Conservation (phyloP, 192 early-diverging fungal species). For the Coemansia sp. region DNA sequence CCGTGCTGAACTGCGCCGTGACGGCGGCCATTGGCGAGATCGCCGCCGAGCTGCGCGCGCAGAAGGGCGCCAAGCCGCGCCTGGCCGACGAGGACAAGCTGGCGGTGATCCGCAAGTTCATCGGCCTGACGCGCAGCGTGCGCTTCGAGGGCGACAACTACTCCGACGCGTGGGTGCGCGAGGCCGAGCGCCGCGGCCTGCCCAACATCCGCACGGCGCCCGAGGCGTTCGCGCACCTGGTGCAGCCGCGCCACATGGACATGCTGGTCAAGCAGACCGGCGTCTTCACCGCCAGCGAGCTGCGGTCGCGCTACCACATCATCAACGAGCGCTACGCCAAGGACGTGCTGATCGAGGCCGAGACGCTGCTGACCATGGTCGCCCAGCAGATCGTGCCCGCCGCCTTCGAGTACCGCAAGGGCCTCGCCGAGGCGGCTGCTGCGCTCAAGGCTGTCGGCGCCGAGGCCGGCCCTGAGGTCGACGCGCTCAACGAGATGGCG, state of each 20-base stretch:
- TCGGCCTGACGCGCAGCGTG: constrained; percentile 66
- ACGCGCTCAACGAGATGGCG: constrained; percentile 69
- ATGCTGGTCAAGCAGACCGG: constrained; percentile 79
- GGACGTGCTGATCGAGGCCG: constrained; percentile 93
- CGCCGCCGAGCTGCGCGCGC: constrained; percentile 70
- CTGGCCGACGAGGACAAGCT: constrained; percentile 89
- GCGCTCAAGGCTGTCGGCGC: constrained; percentile 65
- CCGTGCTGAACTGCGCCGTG: constrained; percentile 91
- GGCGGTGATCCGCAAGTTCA: constrained; percentile 84
- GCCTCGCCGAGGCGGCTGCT: constrained; percentile 81
- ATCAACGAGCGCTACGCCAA: constrained; percentile 97
- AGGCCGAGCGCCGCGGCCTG: constrained; percentile 93
- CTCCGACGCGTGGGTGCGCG: constrained; percentile 90
- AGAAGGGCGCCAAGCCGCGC: constrained; percentile 77
- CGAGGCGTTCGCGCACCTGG: constrained; percentile 86
- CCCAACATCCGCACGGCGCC: constrained; percentile 94
- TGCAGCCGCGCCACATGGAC: constrained; percentile 66
- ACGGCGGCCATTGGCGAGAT: constrained; percentile 80
- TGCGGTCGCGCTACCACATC: constrained; percentile 94
- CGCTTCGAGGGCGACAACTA: constrained; percentile 99
- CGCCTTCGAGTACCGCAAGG: constrained; percentile 86
- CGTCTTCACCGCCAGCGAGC: constrained; percentile 87
- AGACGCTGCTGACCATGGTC: constrained; percentile 84
- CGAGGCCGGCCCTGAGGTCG: constrained; percentile 69
- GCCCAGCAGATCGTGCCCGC: constrained; percentile 88